Conservation (phyloP, 768 basidiomycete species). For the Ramaria rubella region DNA sequence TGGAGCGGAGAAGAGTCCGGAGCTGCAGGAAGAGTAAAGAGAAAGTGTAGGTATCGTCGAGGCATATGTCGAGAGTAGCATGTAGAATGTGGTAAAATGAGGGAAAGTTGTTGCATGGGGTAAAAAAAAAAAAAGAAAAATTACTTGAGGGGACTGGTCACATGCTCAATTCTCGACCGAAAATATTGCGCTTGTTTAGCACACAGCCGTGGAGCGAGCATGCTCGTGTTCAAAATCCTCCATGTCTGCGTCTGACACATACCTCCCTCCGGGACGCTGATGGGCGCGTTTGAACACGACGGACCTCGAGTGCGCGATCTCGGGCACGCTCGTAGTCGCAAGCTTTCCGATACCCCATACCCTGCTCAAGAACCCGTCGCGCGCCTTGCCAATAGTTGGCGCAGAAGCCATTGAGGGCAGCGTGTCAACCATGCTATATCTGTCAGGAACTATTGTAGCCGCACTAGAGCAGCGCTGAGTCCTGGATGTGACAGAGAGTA, state of each 20-base stretch:
- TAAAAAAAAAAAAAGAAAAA: too few relatives aligned
- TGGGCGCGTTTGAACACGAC: not conserved
- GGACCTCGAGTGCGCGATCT: not conserved
- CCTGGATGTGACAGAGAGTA: not conserved
- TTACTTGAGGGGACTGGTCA: too few relatives aligned
- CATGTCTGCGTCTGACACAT: not conserved
- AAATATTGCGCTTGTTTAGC: too few relatives aligned
- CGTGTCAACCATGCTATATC: not conserved
- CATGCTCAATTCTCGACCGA: too few relatives aligned
- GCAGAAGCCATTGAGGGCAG: not conserved
- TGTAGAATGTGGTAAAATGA: not conserved
- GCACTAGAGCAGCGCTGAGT: not conserved
- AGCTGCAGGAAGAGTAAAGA: not conserved
- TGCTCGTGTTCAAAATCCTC: not conserved
- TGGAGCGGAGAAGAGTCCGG: not conserved
- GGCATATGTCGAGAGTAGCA: conserved; percentile 1
- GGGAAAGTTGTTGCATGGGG: not conserved
- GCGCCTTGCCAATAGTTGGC: not conserved
- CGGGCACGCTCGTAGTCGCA: not conserved
- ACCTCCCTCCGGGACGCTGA: not conserved
- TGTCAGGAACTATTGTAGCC: not conserved
- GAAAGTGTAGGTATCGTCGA: not conserved
- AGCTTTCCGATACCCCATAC: not conserved
- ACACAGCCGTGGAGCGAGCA: not conserved
- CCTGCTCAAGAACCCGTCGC: conserved; percentile 1